Evolutionary conservation across 2,329 filamentous ascomycete species (phyloP), one percentile per base, ranked within the genome.

Genomic region (Phoma sp.): DNA sequence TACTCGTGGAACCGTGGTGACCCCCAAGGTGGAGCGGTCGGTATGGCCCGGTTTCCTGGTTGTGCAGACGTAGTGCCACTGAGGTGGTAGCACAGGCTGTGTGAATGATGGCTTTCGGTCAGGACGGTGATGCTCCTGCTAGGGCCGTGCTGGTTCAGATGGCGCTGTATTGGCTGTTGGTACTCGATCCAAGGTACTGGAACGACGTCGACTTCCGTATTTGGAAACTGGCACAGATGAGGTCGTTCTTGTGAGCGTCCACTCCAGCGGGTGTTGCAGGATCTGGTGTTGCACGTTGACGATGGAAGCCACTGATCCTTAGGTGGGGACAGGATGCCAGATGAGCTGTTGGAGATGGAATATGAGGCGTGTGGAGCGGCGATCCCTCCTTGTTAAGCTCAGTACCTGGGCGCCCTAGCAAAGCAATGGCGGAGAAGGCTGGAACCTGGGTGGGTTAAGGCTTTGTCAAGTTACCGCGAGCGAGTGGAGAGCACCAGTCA

Each of bases 351-450:
- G 62, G 56, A 69, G 68, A 71, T 69, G 71, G 65, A 69, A 68
- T 67, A 60, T 66, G 68, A 70, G 70, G 70, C 70, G 69, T 63
- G 66, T 60, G 69, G 65, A 72, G 73, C 70, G 77, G 74, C 77
- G 78, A 79, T 80, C 78, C 38, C 64, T 63, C 75, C 77, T 78
- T 79, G 77, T 79, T 78, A 79, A 79, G 77, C 76, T 78, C 74
- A 74, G 72, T 72, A 74, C 70, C 72, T 75, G 77, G 76, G 66
- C 72, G 75, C 70, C 68, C 71, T 69, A 74, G 68, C 60, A 69
- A 65, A 72, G 71, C 72, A 72, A 78, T 75, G 78, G 78, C 76
- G 71, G 70, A 74, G 68, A 65, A 71, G 72, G 77, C 77, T 77
- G 78, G 77, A 74, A 78, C 73, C 70, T 73, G 69, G 72, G 69